Percentiles rank a stretch among this genome's conserved stretches.
phyloP scores from a whole-genome alignment of 805 yeast genomes.

The Grigorovia transvaalensis region DNA sequence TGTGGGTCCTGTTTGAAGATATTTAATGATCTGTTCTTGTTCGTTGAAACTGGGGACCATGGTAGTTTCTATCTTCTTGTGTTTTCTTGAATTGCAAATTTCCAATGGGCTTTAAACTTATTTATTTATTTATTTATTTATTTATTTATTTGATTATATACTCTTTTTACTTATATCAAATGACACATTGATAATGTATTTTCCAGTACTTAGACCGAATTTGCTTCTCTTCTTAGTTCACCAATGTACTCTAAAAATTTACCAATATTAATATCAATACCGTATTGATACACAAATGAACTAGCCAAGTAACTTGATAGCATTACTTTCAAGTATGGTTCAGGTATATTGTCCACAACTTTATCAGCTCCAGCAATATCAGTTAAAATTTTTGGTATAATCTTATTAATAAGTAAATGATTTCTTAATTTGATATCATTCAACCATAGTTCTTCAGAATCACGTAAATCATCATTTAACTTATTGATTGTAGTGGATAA shows the following conservation, averaged over 20 bases:
- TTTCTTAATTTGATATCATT: conserved; percentile 70
- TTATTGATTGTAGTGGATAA: conserved; percentile 76
- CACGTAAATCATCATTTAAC: conserved; percentile 74
- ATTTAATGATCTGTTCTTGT: neutral
- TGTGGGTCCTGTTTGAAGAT: neutral
- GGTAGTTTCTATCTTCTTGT: neutral
- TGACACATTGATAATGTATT: too few species aligned
- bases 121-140: too few species aligned
- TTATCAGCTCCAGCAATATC: conserved; percentile 54
- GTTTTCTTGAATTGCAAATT: too few species aligned
- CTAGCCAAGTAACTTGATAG: conserved; percentile 82
- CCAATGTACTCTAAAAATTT: conserved; percentile 62
- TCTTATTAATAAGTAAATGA: conserved; percentile 53
- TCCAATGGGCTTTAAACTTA: neutral
- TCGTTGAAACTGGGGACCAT: neutral
- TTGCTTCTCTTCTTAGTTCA: conserved; percentile 37
- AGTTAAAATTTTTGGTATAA: conserved; percentile 67
- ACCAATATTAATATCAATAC: conserved; percentile 68
- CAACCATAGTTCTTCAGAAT: conserved; percentile 73
- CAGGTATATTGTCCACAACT: conserved; percentile 73
- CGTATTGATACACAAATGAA: conserved; percentile 72
- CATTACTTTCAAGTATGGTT: conserved; percentile 74
- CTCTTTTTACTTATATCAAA: neutral
- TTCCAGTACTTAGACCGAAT: neutral
- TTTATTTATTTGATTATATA: too few species aligned